phyloP scores from a whole-genome alignment of 495 filamentous ascomycete species.

The Lasiosphaeria miniovina region DNA sequence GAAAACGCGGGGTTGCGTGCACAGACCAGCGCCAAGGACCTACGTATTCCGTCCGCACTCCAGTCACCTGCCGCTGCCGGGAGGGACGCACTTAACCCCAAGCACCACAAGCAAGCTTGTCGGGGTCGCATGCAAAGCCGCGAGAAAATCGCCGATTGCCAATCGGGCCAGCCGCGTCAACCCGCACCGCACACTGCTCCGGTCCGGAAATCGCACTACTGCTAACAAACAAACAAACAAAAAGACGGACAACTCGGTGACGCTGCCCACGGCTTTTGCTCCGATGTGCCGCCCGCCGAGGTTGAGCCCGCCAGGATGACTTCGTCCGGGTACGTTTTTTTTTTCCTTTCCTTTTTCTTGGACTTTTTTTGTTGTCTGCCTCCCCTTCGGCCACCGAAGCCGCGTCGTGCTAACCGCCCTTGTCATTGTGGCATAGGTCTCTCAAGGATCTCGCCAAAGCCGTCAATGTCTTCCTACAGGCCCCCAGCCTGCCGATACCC shows the following conservation, averaged over 20 bases:
- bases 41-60: not conserved
- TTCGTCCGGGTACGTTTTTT: slow-evolving; percentile 31
- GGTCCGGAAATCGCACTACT: too few species aligned
- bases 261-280: not conserved
- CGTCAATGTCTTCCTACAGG: slow-evolving; percentile 51
- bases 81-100: too few species aligned
- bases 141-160: not conserved
- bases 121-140: too few species aligned
- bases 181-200: too few species aligned
- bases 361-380: not conserved
- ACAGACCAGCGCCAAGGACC: not conserved
- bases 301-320: slow-evolving; percentile 25
- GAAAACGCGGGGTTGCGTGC: slow-evolving; percentile 19
- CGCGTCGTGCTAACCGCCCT: slow-evolving; percentile 8
- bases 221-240: too few species aligned
- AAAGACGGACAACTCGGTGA: too few species aligned
- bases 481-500: slow-evolving; percentile 57
- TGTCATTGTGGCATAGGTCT: slow-evolving; percentile 22
- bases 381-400: not conserved
- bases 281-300: not conserved
- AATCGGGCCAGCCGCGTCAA: not conserved
- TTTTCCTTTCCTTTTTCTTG: not conserved
- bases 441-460: slow-evolving; percentile 61
- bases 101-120: not conserved
- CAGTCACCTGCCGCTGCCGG: too few species aligned